Percentiles rank a stretch among this genome's conserved stretches.
Conservation (phyloP, 805 yeast species). For the Wickerhamiella australiensis region DNA sequence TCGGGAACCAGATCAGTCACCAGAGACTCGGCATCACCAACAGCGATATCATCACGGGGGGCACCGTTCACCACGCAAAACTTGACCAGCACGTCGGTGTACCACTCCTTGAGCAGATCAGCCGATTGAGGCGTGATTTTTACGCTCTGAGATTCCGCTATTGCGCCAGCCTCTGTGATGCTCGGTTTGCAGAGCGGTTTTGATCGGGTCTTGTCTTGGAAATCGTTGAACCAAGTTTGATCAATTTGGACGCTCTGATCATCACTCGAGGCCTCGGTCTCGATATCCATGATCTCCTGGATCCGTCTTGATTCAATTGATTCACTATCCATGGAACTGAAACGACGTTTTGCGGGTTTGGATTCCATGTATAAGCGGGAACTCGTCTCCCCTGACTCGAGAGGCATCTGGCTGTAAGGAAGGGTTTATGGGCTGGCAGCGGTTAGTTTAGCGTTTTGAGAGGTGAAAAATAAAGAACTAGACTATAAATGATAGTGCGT, state of each 20-base stretch:
- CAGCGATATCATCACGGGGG: neutral
- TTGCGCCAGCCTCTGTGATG: neutral
- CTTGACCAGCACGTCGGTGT: neutral
- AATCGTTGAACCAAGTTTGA: slow-evolving; percentile 1
- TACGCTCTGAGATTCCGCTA: neutral
- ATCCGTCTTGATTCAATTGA: neutral
- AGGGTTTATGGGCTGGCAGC: no score
- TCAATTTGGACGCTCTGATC: neutral
- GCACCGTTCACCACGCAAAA: slow-evolving; percentile 3
- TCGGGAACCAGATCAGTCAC: neutral
- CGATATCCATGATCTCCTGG: slow-evolving; percentile 1
- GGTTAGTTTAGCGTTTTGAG: no score
- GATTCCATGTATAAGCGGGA: slow-evolving; percentile 5
- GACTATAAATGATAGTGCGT: no score
- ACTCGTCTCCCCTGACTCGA: neutral
- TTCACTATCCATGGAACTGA: slow-evolving; percentile 8
- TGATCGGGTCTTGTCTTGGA: neutral
- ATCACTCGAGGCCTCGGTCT: neutral
- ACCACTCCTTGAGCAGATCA: slow-evolving; percentile 6
- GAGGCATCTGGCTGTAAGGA: no score
- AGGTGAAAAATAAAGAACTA: no score
- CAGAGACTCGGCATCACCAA: neutral
- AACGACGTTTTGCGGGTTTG: slow-evolving; percentile 8
- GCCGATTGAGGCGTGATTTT: slow-evolving; percentile 2
- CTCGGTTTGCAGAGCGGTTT: neutral